phyloP scores from a whole-genome alignment of 306 rosid genomes.

The Quercus rubra region DNA sequence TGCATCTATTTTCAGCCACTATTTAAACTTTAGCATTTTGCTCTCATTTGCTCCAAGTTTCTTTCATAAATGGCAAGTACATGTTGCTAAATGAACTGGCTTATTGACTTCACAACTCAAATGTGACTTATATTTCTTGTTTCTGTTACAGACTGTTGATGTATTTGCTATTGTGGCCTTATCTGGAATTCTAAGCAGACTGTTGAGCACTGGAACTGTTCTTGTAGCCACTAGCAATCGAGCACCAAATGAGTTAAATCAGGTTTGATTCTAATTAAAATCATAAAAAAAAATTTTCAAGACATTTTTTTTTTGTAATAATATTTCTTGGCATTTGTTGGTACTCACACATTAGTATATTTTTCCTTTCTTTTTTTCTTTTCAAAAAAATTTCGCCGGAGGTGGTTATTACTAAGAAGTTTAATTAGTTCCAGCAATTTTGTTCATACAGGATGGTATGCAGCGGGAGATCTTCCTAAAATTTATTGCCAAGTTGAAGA shows the following conservation, averaged over 20 bases:
- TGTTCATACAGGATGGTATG: conserved; percentile 76
- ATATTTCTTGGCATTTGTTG: neutral
- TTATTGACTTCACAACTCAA: neutral
- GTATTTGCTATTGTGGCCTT: conserved; percentile 99
- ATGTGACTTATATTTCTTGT: conserved; percentile 29
- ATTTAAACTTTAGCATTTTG: neutral
- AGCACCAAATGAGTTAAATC: conserved; percentile 83
- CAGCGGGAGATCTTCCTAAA: conserved; percentile 70
- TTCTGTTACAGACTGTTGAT: conserved; percentile 94
- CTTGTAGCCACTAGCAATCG: conserved; percentile 96
- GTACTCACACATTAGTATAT: neutral
- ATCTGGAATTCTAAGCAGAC: conserved; percentile 97
- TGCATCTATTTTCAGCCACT: conserved; percentile 9
- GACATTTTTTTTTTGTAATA: neutral
- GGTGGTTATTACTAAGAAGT: neutral
- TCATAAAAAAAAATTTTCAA: neutral
- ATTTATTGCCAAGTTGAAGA: conserved; percentile 62
- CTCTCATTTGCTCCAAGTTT: conserved; percentile 4
- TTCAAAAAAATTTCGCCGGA: neutral
- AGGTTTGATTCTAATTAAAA: conserved; percentile 39
- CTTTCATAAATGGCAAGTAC: neutral
- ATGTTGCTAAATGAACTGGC: neutral
- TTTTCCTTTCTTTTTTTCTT: neutral
- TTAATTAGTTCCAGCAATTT: neutral
- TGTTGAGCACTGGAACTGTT: conserved; percentile 84